These are phyloP conservation scores for Phytophthora hybrid DNA, from an alignment of 352 stramenopile genomes.

Conservation along the genomic window DNA sequence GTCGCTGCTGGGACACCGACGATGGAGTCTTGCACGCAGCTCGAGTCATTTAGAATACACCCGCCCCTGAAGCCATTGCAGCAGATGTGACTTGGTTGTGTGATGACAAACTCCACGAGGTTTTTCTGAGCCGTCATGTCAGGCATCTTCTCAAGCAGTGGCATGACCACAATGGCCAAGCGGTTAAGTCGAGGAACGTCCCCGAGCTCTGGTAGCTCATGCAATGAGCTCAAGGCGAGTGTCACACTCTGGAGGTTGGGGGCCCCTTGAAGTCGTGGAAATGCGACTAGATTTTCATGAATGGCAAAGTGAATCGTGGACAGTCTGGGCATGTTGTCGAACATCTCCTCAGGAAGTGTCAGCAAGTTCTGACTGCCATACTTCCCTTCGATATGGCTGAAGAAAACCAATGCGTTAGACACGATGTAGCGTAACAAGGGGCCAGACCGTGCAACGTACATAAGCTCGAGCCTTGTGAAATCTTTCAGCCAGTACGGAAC, in stretches of 20 bases:
- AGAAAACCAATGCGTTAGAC: neutral
- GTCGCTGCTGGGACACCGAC: neutral
- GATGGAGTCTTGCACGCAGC: neutral
- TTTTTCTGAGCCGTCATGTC: slow-evolving; percentile 9
- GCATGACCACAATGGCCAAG: slow-evolving; percentile 2
- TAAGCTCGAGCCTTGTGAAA: slow-evolving; percentile 24
- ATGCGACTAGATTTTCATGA: slow-evolving; percentile 13
- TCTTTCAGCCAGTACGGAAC: slow-evolving; percentile 20
- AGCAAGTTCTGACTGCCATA: slow-evolving; percentile 26
- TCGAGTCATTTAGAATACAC: slow-evolving; percentile 7
- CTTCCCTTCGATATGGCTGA: slow-evolving; percentile 37
- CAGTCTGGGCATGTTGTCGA: slow-evolving; percentile 31
- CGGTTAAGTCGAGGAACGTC: neutral
- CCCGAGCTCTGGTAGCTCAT: slow-evolving; percentile 4
- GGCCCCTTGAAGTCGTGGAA: slow-evolving; percentile 19
- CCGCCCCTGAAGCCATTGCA: slow-evolving; percentile 18
- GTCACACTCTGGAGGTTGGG: slow-evolving; percentile 30
- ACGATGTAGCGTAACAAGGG: neutral
- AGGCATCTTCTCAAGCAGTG: slow-evolving; percentile 5
- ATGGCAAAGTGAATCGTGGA: slow-evolving; percentile 27
- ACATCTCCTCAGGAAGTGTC: slow-evolving; percentile 21
- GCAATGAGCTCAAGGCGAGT: slow-evolving; percentile 6
- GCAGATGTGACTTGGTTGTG: slow-evolving; percentile 11
- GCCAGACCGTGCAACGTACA: slow-evolving; percentile 18
- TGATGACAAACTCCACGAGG: slow-evolving; percentile 7